These are phyloP conservation scores for Pascua sp. DNA, from an alignment of 1,284 basidiomycete species.

Conservation along the genomic window DNA sequence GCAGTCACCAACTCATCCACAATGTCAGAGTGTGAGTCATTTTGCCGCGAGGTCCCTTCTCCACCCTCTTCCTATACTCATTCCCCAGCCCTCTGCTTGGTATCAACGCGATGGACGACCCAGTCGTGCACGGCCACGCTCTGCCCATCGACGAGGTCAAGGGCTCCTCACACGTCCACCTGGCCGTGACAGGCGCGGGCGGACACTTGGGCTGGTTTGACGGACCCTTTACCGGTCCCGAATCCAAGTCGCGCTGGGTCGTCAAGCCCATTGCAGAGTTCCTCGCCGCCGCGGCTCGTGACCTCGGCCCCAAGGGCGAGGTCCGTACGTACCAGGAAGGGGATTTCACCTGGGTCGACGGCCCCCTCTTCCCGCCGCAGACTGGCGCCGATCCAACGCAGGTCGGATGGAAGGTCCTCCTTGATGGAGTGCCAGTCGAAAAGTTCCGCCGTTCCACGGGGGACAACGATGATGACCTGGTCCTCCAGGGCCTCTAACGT, in stretches of 20 bases:
- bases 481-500: no score
- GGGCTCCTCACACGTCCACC: conserved; percentile 63
- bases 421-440: no score
- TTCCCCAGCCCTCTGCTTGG: conserved; percentile 58
- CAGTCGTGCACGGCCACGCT: conserved; percentile 62
- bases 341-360: conserved; percentile 12
- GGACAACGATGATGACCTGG: no score
- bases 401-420: conserved; percentile 15
- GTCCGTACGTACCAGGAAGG: neutral
- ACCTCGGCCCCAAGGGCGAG: conserved; percentile 5
- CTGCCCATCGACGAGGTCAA: conserved; percentile 57
- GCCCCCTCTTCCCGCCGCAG: conserved; percentile 2
- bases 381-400: conserved; percentile 7
- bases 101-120: conserved; percentile 88
- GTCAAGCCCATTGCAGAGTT: conserved; percentile 43
- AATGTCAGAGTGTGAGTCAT: conserved; percentile 42
- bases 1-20: conserved; percentile 36
- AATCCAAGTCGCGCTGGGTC: conserved; percentile 42
- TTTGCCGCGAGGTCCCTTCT: neutral
- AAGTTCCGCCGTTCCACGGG: no score
- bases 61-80: neutral
- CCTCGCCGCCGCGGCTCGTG: conserved; percentile 28
- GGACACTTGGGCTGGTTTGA: conserved; percentile 97
- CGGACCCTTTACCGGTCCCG: conserved; percentile 34
- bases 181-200: conserved; percentile 71